Evolutionary conservation across 2,329 filamentous ascomycete genomes (phyloP).

Genomic region (Basipetospora sp.): DNA sequence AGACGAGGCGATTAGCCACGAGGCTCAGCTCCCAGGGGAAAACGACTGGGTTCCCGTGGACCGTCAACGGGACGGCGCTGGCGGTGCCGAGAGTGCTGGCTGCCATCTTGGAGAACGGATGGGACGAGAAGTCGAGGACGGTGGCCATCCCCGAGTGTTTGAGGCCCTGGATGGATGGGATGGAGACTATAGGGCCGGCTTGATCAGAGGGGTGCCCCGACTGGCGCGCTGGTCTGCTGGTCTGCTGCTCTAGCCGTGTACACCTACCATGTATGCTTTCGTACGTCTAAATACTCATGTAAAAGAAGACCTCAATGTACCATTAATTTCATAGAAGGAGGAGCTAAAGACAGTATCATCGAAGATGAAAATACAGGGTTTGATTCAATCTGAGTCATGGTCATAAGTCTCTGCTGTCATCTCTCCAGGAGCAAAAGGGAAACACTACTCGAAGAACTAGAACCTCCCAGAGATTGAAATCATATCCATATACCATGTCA

Average conservation of each 20-base stretch:
- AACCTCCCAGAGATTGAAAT: no score
- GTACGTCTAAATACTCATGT: no score
- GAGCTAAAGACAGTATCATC: no score
- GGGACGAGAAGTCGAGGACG: constrained; percentile 53
- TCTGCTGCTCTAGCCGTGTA: no score
- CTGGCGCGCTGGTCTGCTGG: no score
- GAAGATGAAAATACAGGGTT: no score
- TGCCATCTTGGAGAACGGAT: constrained; percentile 79
- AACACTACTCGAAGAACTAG: neutral
- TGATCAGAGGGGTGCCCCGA: no score
- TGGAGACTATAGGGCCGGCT: constrained; percentile 41
- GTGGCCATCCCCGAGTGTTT: constrained; percentile 69
- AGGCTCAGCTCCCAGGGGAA: constrained; percentile 29
- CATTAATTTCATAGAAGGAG: no score
- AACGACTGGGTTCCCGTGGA: constrained; percentile 58
- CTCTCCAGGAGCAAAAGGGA: neutral
- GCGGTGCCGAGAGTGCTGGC: constrained; percentile 82
- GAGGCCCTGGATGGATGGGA: constrained; percentile 69
- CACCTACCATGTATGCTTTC: no score
- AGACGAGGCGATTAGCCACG: constrained; percentile 68
- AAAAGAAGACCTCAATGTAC: no score
- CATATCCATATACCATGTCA: neutral
- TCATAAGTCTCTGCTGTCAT: no score
- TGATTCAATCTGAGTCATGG: no score
- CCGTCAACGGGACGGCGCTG: constrained; percentile 84